A percentile compares a stretch with the other conserved stretches of the same genome.
These are phyloP conservation scores for Rhodocollybia butyracea DNA, from an alignment of 768 basidiomycete genomes.

Conservation along the genomic window DNA sequence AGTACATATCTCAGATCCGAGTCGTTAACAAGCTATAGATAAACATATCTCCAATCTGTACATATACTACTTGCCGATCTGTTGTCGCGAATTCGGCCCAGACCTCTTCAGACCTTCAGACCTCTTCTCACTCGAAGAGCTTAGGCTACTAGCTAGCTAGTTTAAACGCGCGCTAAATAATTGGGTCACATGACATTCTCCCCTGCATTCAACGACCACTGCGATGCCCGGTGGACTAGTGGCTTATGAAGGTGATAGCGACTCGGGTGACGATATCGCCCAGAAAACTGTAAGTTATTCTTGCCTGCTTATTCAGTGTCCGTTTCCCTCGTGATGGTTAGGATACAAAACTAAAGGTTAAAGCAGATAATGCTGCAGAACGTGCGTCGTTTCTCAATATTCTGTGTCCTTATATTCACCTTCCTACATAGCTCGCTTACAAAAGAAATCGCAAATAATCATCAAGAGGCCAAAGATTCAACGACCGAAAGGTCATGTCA, in stretches of 20 bases:
- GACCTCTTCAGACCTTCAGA: too few species aligned
- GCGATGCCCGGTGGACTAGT: slow-evolving; percentile 41
- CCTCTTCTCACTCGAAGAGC: too few species aligned
- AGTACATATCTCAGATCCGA: too few species aligned
- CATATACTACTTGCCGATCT: slow-evolving; percentile 22
- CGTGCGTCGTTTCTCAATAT: slow-evolving; percentile 28
- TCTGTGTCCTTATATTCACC: not conserved
- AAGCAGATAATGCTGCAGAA: slow-evolving; percentile 35
- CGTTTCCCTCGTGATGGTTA: slow-evolving; percentile 73
- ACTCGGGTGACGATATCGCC: slow-evolving; percentile 35
- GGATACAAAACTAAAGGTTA: slow-evolving; percentile 51
- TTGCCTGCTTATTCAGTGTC: slow-evolving; percentile 28
- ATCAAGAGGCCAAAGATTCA: slow-evolving; percentile 40
- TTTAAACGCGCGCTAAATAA: too few species aligned
- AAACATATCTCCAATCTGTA: too few species aligned
- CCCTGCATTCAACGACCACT: not conserved
- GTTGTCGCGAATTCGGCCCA: slow-evolving; percentile 48
- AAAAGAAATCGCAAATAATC: slow-evolving; percentile 54
- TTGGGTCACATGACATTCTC: not conserved
- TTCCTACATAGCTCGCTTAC: slow-evolving; percentile 37
- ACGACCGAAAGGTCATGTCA: slow-evolving; percentile 47
- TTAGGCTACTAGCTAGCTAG: too few species aligned
- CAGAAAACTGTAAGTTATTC: slow-evolving; percentile 21
- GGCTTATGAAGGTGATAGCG: slow-evolving; percentile 65
- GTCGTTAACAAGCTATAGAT: too few species aligned